Conservation (phyloP, 805 yeast species). For the Cyberlindnera euphorbiiphila region DNA sequence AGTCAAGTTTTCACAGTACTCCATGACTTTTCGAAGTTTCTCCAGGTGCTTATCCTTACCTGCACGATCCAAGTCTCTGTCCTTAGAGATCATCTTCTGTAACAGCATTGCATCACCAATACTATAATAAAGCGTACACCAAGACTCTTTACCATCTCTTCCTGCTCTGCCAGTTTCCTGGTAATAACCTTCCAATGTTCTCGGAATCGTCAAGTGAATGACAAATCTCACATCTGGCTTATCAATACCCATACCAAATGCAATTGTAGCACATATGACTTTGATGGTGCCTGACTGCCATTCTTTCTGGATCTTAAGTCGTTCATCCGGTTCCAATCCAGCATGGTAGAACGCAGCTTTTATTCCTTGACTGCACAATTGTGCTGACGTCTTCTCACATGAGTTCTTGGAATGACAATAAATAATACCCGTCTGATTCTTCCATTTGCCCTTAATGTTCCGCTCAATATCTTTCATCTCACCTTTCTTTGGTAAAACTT, state of each 20-base stretch:
- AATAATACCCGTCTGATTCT: slow-evolving; percentile 74
- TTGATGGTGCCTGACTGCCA: slow-evolving; percentile 78
- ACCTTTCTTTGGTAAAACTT: slow-evolving; percentile 63
- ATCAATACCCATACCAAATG: slow-evolving; percentile 99
- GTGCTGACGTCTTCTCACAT: slow-evolving; percentile 77
- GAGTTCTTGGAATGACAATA: slow-evolving; percentile 89
- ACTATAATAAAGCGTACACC: slow-evolving; percentile 78
- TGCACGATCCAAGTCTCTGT: slow-evolving; percentile 55
- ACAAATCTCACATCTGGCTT: slow-evolving; percentile 94
- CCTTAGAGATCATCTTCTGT: slow-evolving; percentile 74
- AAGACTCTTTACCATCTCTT: slow-evolving; percentile 82
- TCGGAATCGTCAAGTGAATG: slow-evolving; percentile 80
- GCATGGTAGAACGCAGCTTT: slow-evolving; percentile 83
- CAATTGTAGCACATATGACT: slow-evolving; percentile 94
- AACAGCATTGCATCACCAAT: slow-evolving; percentile 76
- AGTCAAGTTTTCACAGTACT: slow-evolving; percentile 84
- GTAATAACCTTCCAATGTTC: slow-evolving; percentile 92
- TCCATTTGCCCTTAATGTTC: slow-evolving; percentile 48
- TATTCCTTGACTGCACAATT: slow-evolving; percentile 58
- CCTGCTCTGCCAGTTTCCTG: slow-evolving; percentile 99
- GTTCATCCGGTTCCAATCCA: slow-evolving; percentile 80
- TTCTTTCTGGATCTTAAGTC: slow-evolving; percentile 62
- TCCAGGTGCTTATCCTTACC: slow-evolving; percentile 75
- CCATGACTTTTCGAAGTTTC: slow-evolving; percentile 77
- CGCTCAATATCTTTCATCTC: slow-evolving; percentile 53